These are phyloP conservation scores for Fusarium camptoceras DNA, from an alignment of 2,329 filamentous ascomycete species.

Conservation along the genomic window DNA sequence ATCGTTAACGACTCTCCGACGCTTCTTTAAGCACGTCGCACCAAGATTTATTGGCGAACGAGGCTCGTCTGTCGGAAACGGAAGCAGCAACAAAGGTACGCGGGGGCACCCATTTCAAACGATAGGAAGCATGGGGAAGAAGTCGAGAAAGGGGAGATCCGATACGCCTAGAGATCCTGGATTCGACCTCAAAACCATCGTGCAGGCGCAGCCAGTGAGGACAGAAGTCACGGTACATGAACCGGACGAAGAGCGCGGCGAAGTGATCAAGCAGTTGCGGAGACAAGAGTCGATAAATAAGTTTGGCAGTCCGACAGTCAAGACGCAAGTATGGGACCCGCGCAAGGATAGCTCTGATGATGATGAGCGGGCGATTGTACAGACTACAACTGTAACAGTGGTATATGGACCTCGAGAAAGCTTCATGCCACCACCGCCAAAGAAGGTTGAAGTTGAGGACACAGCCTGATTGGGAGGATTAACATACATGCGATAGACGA, in stretches of 20 bases:
- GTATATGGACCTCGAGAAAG: constrained; percentile 38
- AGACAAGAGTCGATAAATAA: constrained; percentile 41
- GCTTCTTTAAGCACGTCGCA: constrained; percentile 50
- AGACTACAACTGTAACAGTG: constrained; percentile 44
- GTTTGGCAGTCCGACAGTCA: constrained; percentile 27
- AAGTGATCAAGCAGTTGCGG: constrained; percentile 37
- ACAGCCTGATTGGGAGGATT: not conserved
- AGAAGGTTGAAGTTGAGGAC: not conserved
- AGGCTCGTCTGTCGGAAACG: constrained; percentile 13
- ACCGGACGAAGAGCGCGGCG: constrained; percentile 23
- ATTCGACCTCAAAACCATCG: constrained; percentile 42
- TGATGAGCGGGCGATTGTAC: constrained; percentile 39
- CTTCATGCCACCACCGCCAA: not conserved
- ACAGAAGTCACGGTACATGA: constrained; percentile 29
- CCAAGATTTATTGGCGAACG: constrained; percentile 42
- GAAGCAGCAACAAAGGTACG: constrained; percentile 13
- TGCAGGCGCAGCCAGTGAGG: constrained; percentile 36
- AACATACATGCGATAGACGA: not conserved
- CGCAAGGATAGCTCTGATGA: constrained; percentile 26
- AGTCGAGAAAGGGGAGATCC: constrained; percentile 16
- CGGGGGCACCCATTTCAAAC: constrained; percentile 37
- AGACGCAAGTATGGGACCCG: constrained; percentile 24
- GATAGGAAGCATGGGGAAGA: constrained; percentile 22
- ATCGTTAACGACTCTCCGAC: constrained; percentile 52
- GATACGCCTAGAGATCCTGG: constrained; percentile 19